Percentiles rank a stretch among this genome's conserved stretches.
Evolutionary conservation across 2,329 filamentous ascomycete genomes (phyloP).

Genomic region (Cercospora beticola): DNA sequence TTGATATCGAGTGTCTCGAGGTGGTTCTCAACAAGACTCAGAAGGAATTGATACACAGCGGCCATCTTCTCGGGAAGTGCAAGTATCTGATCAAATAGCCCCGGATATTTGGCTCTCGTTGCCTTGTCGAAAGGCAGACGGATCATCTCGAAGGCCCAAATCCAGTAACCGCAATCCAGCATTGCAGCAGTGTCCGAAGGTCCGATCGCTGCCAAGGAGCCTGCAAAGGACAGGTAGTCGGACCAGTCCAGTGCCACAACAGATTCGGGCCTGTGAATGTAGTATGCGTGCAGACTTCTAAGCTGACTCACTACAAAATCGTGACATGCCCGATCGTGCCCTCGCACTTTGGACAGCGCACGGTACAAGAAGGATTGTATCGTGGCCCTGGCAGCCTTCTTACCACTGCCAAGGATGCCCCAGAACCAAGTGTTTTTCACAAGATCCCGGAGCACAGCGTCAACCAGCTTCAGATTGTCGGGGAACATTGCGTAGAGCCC

Average conservation of each 20-base stretch:
- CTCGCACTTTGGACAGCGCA: constrained; percentile 16
- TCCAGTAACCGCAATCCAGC: constrained; percentile 24
- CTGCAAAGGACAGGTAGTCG: constrained; percentile 21
- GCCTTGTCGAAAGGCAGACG: constrained; percentile 12
- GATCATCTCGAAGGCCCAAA: constrained; percentile 24
- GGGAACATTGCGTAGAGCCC: constrained; percentile 12
- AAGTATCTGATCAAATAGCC: constrained; percentile 10
- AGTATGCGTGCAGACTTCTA: constrained; percentile 17
- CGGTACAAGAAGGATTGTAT: constrained; percentile 17
- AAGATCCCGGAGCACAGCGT: constrained; percentile 11
- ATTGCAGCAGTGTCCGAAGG: constrained; percentile 20
- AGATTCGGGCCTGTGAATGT: neutral
- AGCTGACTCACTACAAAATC: constrained; percentile 13
- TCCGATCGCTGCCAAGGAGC: constrained; percentile 18
- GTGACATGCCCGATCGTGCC: constrained; percentile 18
- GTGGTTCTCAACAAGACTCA: constrained; percentile 13
- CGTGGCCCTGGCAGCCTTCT: constrained; percentile 11
- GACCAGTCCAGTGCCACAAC: constrained; percentile 16
- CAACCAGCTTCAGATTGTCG: constrained; percentile 11
- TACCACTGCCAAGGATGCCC: constrained; percentile 15
- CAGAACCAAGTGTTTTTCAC: constrained; percentile 16
- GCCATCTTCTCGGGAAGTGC: constrained; percentile 13
- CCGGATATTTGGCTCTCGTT: constrained; percentile 13
- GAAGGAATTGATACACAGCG: constrained; percentile 23
- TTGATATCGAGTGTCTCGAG: constrained; percentile 3